Evolutionary conservation across 1,139 yeast species (phyloP).

Genomic region (Blastobotrys capitulatus): DNA sequence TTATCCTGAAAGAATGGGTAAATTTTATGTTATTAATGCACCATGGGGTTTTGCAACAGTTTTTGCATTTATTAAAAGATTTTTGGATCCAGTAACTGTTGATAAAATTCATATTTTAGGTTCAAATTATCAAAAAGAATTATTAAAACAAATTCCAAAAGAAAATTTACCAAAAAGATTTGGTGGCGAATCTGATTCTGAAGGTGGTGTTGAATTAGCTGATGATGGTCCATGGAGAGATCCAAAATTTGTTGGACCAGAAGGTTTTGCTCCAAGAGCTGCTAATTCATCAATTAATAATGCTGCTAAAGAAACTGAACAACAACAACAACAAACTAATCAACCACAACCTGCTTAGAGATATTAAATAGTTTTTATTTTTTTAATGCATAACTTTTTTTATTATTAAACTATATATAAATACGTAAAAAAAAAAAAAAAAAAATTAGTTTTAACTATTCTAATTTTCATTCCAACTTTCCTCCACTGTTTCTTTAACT

Average conservation of each 20-base stretch:
- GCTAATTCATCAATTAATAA: conserved; percentile 6
- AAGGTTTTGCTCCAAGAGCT: conserved; percentile 32
- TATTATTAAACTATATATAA: neutral
- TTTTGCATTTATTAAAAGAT: conserved; percentile 83
- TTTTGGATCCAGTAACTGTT: conserved; percentile 97
- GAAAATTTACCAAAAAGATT: conserved; percentile 87
- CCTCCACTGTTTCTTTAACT: conserved; percentile 89
- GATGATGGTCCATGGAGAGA: conserved; percentile 99
- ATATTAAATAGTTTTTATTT: neutral
- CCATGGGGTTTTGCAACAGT: conserved; percentile 97
- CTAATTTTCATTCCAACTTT: conserved; percentile 33
- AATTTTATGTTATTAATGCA: conserved; percentile 90
- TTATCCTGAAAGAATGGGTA: conserved; percentile 99
- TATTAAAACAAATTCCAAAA: conserved; percentile 86
- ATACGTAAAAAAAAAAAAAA: too few species aligned
- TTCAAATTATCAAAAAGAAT: conserved; percentile 67
- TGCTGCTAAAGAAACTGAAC: conserved; percentile 3
- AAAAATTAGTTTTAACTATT: neutral
- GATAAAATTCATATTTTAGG: conserved; percentile 90
- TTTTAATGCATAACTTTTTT: neutral
- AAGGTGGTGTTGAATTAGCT: conserved; percentile 74
- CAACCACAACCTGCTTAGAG: conserved; percentile 10
- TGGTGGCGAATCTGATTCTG: conserved; percentile 75
- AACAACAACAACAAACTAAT: conserved; percentile 6
- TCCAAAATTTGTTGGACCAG: conserved; percentile 53